phyloP scores from a whole-genome alignment of 352 stramenopile species.

The Globisporangium spinosum region DNA sequence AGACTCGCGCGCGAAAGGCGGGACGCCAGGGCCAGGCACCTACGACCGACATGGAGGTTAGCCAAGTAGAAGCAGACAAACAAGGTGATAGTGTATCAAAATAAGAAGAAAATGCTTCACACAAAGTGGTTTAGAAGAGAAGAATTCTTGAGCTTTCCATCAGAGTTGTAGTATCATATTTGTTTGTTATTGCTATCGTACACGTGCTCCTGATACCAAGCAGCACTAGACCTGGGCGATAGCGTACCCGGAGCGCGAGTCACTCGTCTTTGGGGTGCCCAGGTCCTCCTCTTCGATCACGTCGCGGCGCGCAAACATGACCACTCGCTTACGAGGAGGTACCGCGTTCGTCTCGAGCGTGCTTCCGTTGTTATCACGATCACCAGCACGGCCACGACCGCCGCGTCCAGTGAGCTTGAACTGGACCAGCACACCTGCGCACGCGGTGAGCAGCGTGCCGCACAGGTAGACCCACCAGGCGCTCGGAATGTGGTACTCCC shows the following conservation, averaged over 20 bases:
- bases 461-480: conserved; percentile 54
- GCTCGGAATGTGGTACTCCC: conserved; percentile 41
- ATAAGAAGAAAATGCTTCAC: neutral
- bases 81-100: neutral
- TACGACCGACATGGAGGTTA: conserved; percentile 36
- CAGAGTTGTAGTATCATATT: neutral
- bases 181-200: neutral
- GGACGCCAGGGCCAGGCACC: conserved; percentile 29
- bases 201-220: neutral
- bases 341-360: neutral
- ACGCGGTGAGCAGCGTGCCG: conserved; percentile 37
- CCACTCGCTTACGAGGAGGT: conserved; percentile 1
- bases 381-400: neutral
- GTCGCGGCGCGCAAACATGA: conserved; percentile 5
- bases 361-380: neutral
- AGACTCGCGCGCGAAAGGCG: conserved; percentile 26
- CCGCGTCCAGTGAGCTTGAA: conserved; percentile 22
- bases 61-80: no score
- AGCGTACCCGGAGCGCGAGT: conserved; percentile 2
- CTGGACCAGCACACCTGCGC: conserved; percentile 37
- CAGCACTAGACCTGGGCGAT: neutral
- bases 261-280: neutral
- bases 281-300: conserved; percentile 5
- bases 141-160: neutral
- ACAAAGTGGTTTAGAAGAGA: neutral